phyloP scores from a whole-genome alignment of 345 rosid genomes.

The Dovyalis caffra region DNA sequence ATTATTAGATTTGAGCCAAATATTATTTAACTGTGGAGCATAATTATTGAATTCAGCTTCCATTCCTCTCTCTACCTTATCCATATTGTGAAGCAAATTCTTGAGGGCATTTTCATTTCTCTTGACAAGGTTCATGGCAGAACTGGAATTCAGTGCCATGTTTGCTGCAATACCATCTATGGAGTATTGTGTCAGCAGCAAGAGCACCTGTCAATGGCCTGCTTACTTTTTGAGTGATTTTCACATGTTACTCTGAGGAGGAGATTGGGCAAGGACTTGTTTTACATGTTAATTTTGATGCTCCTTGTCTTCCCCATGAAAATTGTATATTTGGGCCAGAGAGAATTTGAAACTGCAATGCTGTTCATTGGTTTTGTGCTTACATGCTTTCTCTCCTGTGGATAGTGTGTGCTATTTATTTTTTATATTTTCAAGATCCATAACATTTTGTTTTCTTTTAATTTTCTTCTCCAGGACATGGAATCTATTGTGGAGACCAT shows the following conservation, averaged over 20 bases:
- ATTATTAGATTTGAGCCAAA: not conserved
- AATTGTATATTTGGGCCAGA: not conserved
- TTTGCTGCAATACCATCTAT: not conserved
- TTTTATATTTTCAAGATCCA: not conserved
- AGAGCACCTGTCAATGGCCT: not conserved
- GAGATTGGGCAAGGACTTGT: not conserved
- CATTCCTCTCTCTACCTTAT: too few species aligned
- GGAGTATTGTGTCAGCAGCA: not conserved
- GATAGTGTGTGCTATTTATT: not conserved
- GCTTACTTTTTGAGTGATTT: not conserved
- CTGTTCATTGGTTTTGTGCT: not conserved
- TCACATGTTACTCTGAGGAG: not conserved
- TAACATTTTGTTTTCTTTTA: not conserved
- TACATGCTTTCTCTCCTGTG: not conserved
- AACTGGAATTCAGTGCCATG: not conserved
- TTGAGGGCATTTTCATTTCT: not conserved
- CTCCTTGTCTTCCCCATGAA: not conserved
- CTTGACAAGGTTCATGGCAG: not conserved
- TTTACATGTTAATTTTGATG: not conserved
- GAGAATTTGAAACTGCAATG: not conserved
- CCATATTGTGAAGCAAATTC: not conserved
- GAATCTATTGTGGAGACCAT: slow-evolving; percentile 91
- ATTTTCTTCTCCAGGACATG: slow-evolving; percentile 59
- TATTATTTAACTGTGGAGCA: not conserved
- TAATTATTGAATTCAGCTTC: too few species aligned